phyloP scores from a whole-genome alignment of 352 stramenopile genomes.

The Phytophthora colocasiae region DNA sequence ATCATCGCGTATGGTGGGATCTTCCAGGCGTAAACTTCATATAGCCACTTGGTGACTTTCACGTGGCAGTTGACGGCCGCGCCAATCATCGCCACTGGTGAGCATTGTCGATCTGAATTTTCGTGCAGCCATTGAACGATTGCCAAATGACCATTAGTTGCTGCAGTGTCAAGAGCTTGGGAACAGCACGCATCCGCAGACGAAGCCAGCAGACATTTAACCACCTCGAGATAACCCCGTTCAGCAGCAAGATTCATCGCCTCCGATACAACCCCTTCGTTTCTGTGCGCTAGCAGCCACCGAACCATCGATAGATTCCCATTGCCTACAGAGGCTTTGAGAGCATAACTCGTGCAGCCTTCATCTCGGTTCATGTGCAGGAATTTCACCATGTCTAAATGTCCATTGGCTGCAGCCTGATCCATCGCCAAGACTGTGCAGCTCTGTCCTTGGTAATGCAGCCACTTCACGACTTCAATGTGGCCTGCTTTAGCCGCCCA shows the following conservation, averaged over 20 bases:
- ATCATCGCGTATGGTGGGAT: constrained; percentile 7
- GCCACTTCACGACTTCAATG: constrained; percentile 20
- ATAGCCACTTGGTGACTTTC: constrained; percentile 15
- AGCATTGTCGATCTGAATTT: constrained; percentile 3
- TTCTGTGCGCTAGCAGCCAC: constrained; percentile 14
- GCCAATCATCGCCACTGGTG: constrained; percentile 1
- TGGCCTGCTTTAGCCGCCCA: constrained; percentile 5
- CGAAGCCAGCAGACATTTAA: constrained; percentile 5
- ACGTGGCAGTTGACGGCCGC: constrained; percentile 18
- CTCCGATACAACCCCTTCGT: constrained; percentile 10
- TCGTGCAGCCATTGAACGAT: constrained; percentile 17
- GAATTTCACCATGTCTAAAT: constrained; percentile 20
- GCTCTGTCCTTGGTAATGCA: constrained; percentile 13
- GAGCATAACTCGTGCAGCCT: constrained; percentile 20
- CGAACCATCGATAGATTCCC: constrained; percentile 15
- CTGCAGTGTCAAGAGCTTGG: constrained; percentile 4
- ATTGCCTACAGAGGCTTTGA: constrained; percentile 14
- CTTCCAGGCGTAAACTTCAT: not conserved
- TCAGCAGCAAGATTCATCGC: constrained; percentile 11
- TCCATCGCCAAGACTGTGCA: constrained; percentile 20
- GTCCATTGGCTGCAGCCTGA: constrained; percentile 16
- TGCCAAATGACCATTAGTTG: constrained; percentile 11
- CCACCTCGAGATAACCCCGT: constrained; percentile 8
- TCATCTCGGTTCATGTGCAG: constrained; percentile 17
- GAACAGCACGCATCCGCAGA: constrained; percentile 9